phyloP scores from a whole-genome alignment of 768 basidiomycete species.

The Lyophyllum semitale region DNA sequence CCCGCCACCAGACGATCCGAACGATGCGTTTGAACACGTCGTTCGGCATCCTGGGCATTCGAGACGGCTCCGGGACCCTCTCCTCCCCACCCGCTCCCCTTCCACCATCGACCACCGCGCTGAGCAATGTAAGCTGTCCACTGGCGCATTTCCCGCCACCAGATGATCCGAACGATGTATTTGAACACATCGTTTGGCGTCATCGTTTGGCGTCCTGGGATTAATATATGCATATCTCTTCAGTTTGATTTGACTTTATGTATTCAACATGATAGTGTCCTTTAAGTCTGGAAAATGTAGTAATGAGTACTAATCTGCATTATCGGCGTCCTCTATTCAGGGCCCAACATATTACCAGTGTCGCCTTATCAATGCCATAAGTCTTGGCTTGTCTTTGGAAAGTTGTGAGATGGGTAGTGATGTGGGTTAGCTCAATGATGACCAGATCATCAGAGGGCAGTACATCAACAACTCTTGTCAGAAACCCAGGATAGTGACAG shows the following conservation, averaged over 20 bases:
- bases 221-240: neutral
- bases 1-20: too few species aligned
- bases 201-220: too few species aligned
- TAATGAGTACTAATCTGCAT: neutral
- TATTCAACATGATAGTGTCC: neutral
- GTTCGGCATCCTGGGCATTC: too few species aligned
- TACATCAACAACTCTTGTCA: slow-evolving; percentile 16
- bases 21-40: too few species aligned
- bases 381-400: slow-evolving; percentile 17
- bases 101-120: too few species aligned
- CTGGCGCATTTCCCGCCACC: too few species aligned
- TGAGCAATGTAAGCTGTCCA: too few species aligned
- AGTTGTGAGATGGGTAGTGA: slow-evolving; percentile 16
- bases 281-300: too few species aligned
- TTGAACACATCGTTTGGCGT: too few species aligned
- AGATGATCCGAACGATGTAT: too few species aligned
- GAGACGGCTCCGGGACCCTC: too few species aligned
- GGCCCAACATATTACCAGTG: slow-evolving; percentile 21
- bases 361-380: slow-evolving; percentile 16
- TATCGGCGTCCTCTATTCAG: slow-evolving; percentile 20
- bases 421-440: slow-evolving; percentile 22
- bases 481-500: slow-evolving; percentile 12
- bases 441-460: slow-evolving; percentile 4
- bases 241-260: neutral
- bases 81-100: too few species aligned